Evolutionary conservation across 73 alveolate species (phyloP), one percentile per base, ranked within the genome.

Genomic region (Blepharisma stoltei): DNA sequence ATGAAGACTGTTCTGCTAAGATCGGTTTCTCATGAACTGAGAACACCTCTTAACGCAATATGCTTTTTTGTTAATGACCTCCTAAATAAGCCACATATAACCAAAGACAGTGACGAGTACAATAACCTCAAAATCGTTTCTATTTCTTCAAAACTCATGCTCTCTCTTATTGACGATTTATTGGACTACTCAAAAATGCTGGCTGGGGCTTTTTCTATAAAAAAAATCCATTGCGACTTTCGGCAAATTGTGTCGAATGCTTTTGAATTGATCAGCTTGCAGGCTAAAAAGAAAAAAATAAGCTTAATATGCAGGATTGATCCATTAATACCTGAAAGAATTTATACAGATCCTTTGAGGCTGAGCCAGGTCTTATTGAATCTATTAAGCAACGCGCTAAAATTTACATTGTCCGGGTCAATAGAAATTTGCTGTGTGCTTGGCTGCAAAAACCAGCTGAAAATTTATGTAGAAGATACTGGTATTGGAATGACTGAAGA

Each of bases 361-460:
- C 25, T 78, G 3, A 67, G 71, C 41, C 54, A 83, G 50, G 76
- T 83, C 0, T 23, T 83, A 38, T 45, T 83, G 11, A 83, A 83
- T 54, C 73, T 83, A 27, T 55, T 83, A 14, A 21, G 75, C 18
- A 83, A 83, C 27, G 77, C 90, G 0, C 41, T 83, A 7, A 83
- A 83, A 49, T 83, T 78, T 55, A 83, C 90, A 14, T 9, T 44
- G 8, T 20, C 66, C 67, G 90, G 90, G 0, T 47, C 46, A 9
- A 78, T 83, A 23, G 41, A 32, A 32, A 32, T 32, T 32, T 32
- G 41, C 3, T 32, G 41, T 32, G 41, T 32, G 41, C 41, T 32
- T 32, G 41, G 41, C 41, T 32, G 41, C 3, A 32, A 32, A 32
- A 32, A 32, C 41, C 41, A 32, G 3, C 41, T 32, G 41, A 32